A percentile compares a stretch with the other conserved stretches of the same genome.
Conservation (phyloP, 768 basidiomycete species). For the Boletus tomentosulus region DNA sequence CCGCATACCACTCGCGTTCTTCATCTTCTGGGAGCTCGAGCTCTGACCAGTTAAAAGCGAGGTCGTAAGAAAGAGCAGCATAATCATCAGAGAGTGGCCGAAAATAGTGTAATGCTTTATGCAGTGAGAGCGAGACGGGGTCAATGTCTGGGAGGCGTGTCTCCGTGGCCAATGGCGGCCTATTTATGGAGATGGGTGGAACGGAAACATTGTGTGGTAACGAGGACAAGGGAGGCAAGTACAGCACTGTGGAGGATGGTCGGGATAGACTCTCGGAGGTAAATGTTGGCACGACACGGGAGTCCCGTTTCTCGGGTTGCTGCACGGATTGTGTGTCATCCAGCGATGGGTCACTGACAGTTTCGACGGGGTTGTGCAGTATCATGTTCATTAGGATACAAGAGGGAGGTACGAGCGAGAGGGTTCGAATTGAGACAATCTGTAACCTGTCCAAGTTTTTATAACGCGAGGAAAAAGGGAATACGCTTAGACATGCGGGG, state of each 20-base stretch:
- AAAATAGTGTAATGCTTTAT: conserved; percentile 81
- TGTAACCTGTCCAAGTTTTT: neutral
- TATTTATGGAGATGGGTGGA: conserved; percentile 22
- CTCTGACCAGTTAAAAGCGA: conserved; percentile 87
- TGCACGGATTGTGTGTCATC: neutral
- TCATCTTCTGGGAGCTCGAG: conserved; percentile 63
- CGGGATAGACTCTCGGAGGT: conserved; percentile 32
- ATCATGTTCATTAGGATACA: conserved; percentile 16
- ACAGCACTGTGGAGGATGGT: conserved; percentile 55
- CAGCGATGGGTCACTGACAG: neutral
- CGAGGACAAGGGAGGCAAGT: no score
- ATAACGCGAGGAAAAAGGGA: conserved; percentile 3
- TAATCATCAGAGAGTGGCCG: conserved; percentile 57
- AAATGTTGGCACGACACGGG: conserved; percentile 56
- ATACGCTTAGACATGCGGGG: no score
- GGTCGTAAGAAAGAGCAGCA: conserved; percentile 56
- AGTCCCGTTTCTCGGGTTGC: conserved; percentile 34
- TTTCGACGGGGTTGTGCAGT: conserved; percentile 1
- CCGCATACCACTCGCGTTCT: conserved; percentile 88
- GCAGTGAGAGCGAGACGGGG: conserved; percentile 75
- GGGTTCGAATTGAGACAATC: neutral
- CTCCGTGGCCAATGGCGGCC: conserved; percentile 55
- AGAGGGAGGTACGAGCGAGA: no score
- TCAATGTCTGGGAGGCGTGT: conserved; percentile 85
- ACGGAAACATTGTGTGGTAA: conserved; percentile 46